Evolutionary conservation across 2,329 filamentous ascomycete species (phyloP), one percentile per base, ranked within the genome.

Genomic region (Neoscytalidium dimidiatum): DNA sequence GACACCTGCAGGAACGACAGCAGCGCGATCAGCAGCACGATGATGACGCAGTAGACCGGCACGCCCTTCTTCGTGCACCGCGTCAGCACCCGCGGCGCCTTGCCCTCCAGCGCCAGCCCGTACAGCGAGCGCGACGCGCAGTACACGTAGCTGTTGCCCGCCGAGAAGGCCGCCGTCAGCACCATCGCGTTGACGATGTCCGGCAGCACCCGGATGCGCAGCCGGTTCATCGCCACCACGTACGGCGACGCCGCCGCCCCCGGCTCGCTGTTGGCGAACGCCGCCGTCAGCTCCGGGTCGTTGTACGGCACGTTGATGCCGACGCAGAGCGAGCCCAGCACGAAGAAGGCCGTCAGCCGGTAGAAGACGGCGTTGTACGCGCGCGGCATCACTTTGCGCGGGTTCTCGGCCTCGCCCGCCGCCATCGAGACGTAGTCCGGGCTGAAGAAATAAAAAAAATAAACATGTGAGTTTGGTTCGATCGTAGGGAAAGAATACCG

Each of bases 381-480:
- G 9, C 82, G 80, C 0, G 91, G 91, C 62, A 94, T 89, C n/a
- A 85, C 88, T 77, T 88, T 90, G 69, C 85, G 84, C 4, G 91
- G 91, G 73, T 92, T 87, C 58, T 85, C 84, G 4, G 89, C 89
- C 79, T 94, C 91, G 66, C 90, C 91, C 4, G 91, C 91, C 14
- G 89, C 90, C 57, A 94, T 87, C 67, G 88, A 91, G 5, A 92
- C 90, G n/a, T 92, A 84, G 77, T 94, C 91, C 2, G 90, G 86
- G 2, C 56, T 60, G 26, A 17, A 6, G 2, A 3, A 4, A 7
- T 6, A 14, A 2, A n/a, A n/a, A n/a, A n/a, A n/a, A n/a, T n/a
- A n/a, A n/a, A n/a, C n/a, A n/a, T n/a, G 53, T 23, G 2, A 33
- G 21, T 43, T 17, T 4, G 8, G 3, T 5, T 5, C 4, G 2